Evolutionary conservation across 345 rosid species (phyloP).

Genomic region (Theobroma cacao): DNA sequence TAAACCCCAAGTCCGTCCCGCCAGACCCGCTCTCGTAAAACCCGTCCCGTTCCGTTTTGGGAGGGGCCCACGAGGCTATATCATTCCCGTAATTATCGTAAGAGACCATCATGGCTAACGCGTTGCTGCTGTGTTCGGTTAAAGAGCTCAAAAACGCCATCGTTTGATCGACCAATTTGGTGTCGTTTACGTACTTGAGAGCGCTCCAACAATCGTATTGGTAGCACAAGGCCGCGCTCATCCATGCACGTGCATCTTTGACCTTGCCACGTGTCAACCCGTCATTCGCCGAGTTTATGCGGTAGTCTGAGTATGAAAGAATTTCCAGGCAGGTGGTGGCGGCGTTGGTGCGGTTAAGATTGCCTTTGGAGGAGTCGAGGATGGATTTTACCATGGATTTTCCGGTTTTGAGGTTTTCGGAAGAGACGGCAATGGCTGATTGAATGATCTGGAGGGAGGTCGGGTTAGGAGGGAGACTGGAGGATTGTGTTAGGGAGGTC

Average conservation of each 20-base stretch:
- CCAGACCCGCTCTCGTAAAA: conserved; percentile 49
- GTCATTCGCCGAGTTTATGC: conserved; percentile 39
- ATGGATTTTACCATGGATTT: conserved; percentile 56
- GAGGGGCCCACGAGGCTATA: conserved; percentile 52
- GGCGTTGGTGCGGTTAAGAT: conserved; percentile 54
- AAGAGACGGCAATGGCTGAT: conserved; percentile 60
- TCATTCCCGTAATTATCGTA: conserved; percentile 54
- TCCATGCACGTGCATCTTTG: conserved; percentile 81
- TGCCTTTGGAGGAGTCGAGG: conserved; percentile 50
- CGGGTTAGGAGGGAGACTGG: conserved; percentile 38
- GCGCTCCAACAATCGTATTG: conserved; percentile 79
- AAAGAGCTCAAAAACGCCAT: conserved; percentile 61
- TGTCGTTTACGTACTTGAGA: conserved; percentile 68
- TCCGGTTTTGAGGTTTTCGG: conserved; percentile 49
- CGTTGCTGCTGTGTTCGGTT: conserved; percentile 56
- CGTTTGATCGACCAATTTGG: conserved; percentile 41
- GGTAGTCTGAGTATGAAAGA: conserved; percentile 49
- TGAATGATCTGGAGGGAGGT: conserved; percentile 56
- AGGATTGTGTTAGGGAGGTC: conserved; percentile 36
- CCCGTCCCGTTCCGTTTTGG: conserved; percentile 78
- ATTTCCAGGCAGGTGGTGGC: conserved; percentile 57
- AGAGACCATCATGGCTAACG: conserved; percentile 62
- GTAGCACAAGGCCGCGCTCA: conserved; percentile 68
- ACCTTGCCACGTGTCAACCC: conserved; percentile 42
- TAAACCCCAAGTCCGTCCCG: conserved; percentile 12